Evolutionary conservation across 106 monocot genomes (phyloP), one percentile per base, ranked within the genome.

Genomic region (Dendrobium officinale): DNA sequence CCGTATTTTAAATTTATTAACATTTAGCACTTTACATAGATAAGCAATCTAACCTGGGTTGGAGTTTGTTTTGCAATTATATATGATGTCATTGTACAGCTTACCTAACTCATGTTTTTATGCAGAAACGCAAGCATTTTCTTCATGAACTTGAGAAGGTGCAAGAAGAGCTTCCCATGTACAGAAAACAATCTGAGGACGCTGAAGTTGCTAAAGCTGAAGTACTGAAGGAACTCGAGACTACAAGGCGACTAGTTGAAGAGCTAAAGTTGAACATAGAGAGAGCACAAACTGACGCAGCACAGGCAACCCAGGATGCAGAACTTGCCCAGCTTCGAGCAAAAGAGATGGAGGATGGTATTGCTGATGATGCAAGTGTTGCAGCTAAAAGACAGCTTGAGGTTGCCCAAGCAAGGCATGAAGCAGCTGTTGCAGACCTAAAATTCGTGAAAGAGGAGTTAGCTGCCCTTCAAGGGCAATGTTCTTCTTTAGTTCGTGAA

Each of bases 271-370:
- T 83, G 55, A 59, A 83, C 56, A 78, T 83, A 2, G 83, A 83
- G 54, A 83, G 66, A 79, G 78, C 83, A 54, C 72, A 83, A 73
- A 78, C 55, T 54, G 83, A 83, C 13, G 83, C 49, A 41, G 78
- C 70, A 18, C 78, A 83, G 48, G 83, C 83, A 56, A 83, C 78
- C 11, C 83, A 83, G 56, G 83, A 83, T 58, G 78, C 83, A 58
- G 83, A 83, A 73, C 83, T 83, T 29, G 83, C 78, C 49, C 78
- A 78, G 73, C 83, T 83, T 42, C 33, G 83, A 79, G 72, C 73
- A n/a, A 73, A 73, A 73, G 83, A 83, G 67, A 79, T 83, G 41
- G 83, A 83, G 73, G 72, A 78, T 77, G 83, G 83, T 10, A 79
- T 83, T 10, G 42, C 83, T 22, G 78, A 78, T 73, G 83, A 83